A percentile compares a stretch with the other conserved stretches of the same genome.
phyloP scores from a whole-genome alignment of 78 protist species.

The Parvularia atlantis region DNA sequence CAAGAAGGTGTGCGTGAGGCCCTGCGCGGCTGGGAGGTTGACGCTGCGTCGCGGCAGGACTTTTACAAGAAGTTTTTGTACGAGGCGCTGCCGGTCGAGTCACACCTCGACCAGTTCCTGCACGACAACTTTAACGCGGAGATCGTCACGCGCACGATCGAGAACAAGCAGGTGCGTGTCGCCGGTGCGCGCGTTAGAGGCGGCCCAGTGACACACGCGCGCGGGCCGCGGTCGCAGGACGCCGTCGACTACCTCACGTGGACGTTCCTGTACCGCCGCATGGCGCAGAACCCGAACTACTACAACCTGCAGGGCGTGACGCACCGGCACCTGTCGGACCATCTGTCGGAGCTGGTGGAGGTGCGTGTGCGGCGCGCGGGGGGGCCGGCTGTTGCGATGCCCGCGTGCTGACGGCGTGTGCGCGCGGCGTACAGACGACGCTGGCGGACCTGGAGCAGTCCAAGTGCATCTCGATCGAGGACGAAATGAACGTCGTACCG shows the following conservation, averaged over 20 bases:
- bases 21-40: too few relatives aligned
- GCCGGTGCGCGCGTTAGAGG: too few relatives aligned
- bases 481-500: conserved; percentile 62
- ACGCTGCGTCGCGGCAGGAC: conserved; percentile 9
- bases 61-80: conserved; percentile 78
- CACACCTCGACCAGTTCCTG: conserved; percentile 74
- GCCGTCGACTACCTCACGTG: conserved; percentile 92
- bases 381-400: too few relatives aligned
- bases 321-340: conserved; percentile 75
- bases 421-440: too few relatives aligned
- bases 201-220: too few relatives aligned
- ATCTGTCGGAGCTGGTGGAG: conserved; percentile 90
- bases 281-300: conserved; percentile 91
- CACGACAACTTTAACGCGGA: conserved; percentile 81
- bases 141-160: conserved; percentile 53
- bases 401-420: too few relatives aligned
- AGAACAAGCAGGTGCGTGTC: conserved; percentile 37
- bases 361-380: too few relatives aligned
- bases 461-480: conserved; percentile 57
- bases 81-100: conserved; percentile 95
- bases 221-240: conserved; percentile 41
- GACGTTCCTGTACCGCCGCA: conserved; percentile 85
- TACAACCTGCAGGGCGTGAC: conserved; percentile 55
- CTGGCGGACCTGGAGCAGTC: conserved; percentile 67
- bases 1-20: too few relatives aligned